A percentile compares a stretch with the other conserved stretches of the same genome.
Conservation (phyloP, 139 green algal species). For the Protoeuglena noctilucae region DNA sequence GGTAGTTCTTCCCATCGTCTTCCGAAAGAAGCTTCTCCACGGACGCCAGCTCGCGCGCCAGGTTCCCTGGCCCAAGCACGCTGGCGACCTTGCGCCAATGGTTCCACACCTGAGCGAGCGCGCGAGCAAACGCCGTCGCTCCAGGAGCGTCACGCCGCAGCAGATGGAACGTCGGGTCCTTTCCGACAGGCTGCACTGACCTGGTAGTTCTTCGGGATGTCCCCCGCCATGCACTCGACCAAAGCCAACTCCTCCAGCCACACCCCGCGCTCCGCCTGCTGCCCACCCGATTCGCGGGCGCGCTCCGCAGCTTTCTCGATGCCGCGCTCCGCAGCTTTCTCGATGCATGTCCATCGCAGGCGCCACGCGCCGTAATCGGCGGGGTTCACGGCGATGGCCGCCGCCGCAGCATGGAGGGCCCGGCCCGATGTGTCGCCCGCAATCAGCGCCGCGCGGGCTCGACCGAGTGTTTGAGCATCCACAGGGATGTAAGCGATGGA, state of each 20-base stretch:
- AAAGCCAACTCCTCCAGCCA: not conserved
- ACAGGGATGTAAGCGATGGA: conserved; percentile 15
- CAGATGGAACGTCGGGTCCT: too few relatives aligned
- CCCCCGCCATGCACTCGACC: not conserved
- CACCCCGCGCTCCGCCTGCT: not conserved
- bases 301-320: conserved; percentile 12
- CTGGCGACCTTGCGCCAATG: not conserved
- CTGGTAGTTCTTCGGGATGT: conserved; percentile 25
- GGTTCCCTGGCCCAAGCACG: not conserved
- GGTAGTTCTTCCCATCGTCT: conserved; percentile 24
- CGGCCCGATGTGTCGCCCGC: not conserved
- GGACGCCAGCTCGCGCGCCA: conserved; percentile 10
- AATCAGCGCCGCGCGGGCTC: not conserved
- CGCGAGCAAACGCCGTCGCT: too few relatives aligned
- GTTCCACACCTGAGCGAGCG: too few relatives aligned
- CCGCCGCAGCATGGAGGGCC: not conserved
- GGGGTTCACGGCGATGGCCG: not conserved
- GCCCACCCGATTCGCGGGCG: conserved; percentile 1
- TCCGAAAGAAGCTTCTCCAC: conserved; percentile 6
- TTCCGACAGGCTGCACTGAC: too few relatives aligned
- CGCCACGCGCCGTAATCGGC: conserved; percentile 8
- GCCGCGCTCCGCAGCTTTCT: not conserved
- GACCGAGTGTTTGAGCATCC: not conserved
- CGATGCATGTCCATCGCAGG: conserved; percentile 8
- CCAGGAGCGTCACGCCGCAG: too few relatives aligned